Evolutionary conservation across 192 early-diverging fungal genomes (phyloP), one percentile per base, ranked within the genome.

Genomic region (Obelidium mucronatum): DNA sequence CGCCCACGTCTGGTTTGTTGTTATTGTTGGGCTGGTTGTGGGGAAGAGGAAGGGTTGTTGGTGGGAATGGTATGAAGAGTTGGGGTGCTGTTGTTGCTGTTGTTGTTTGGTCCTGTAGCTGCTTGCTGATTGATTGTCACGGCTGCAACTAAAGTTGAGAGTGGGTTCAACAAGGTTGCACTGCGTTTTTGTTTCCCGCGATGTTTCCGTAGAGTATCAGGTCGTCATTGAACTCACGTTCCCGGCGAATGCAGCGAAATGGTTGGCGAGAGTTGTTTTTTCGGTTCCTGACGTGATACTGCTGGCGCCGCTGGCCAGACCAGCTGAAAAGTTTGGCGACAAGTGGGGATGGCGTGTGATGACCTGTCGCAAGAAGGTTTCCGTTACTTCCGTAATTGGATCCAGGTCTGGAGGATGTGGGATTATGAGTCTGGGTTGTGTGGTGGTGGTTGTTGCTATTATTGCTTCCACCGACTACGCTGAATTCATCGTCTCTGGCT

Each of bases 401-500:
- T 15, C 17, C 28, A 11, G 75, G 67, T n/a, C 68, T 11, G 54
- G 72, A 67, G n/a, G 75, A 31, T 33, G 39, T 58, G n/a, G 55
- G 24, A 40, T 40, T 26, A 48, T 77, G 24, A 55, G 69, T n/a
- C 34, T 35, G 42, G 59, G 24, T 26, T 51, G 69, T 24, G 55
- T 24, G 5, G 69, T 6, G 26, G 55, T 28, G 8, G 55, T 58
- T 5, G 26, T 24, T 58, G 31, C 22, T 15, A 30, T 34, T 53
- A 54, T 1, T 17, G 35, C 31, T 13, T 19, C 33, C 39, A 64
- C 68, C 55, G 26, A 87, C 64, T 33, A 33, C 40, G 55, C 81
- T 4, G 74, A 89, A 79, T 24, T 88, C 85, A 48, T 92, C 82
- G 22, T 91, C 83, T 26, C 85, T 76, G 53, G 90, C 90, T 24